phyloP scores from a whole-genome alignment of 805 yeast species.

The Debaryomyces castellii region DNA sequence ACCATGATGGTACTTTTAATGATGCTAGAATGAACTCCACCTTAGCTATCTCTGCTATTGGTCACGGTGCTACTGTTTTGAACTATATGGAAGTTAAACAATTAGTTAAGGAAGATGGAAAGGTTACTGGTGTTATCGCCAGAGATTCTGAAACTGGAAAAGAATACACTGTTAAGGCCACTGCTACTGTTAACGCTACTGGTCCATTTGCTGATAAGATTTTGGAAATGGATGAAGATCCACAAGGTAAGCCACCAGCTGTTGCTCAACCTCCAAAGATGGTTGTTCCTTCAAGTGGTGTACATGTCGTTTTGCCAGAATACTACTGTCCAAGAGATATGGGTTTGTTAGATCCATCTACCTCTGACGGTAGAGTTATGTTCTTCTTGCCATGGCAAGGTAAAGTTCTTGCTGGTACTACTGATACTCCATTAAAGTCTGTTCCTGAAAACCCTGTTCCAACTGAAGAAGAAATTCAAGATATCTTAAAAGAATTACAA shows the following conservation, averaged over 20 bases:
- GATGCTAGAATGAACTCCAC: slow-evolving; percentile 89
- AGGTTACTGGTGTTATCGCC: slow-evolving; percentile 75
- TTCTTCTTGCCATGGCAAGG: slow-evolving; percentile 99
- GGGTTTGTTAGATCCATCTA: slow-evolving; percentile 89
- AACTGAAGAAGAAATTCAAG: slow-evolving; percentile 83
- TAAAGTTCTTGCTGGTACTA: slow-evolving; percentile 92
- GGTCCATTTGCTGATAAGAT: slow-evolving; percentile 89
- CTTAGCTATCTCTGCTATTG: slow-evolving; percentile 80
- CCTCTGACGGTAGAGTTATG: slow-evolving; percentile 94
- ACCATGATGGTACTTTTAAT: slow-evolving; percentile 93
- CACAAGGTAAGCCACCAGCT: slow-evolving; percentile 61
- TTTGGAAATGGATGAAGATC: slow-evolving; percentile 80
- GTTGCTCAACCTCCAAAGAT: slow-evolving; percentile 58
- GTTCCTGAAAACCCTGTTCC: slow-evolving; percentile 81
- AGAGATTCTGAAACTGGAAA: slow-evolving; percentile 69
- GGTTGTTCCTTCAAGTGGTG: slow-evolving; percentile 95
- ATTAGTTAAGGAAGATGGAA: slow-evolving; percentile 60
- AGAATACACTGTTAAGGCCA: slow-evolving; percentile 61
- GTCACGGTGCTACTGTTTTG: slow-evolving; percentile 84
- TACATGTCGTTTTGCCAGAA: slow-evolving; percentile 88
- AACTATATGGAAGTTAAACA: slow-evolving; percentile 84
- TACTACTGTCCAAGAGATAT: slow-evolving; percentile 84
- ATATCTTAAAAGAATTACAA: slow-evolving; percentile 82
- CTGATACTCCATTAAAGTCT: slow-evolving; percentile 79
- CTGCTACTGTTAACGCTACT: slow-evolving; percentile 84